Evolutionary conservation across 1,284 basidiomycete species (phyloP), one percentile per base, ranked within the genome.

Genomic region (Tylopilus orsonianus): DNA sequence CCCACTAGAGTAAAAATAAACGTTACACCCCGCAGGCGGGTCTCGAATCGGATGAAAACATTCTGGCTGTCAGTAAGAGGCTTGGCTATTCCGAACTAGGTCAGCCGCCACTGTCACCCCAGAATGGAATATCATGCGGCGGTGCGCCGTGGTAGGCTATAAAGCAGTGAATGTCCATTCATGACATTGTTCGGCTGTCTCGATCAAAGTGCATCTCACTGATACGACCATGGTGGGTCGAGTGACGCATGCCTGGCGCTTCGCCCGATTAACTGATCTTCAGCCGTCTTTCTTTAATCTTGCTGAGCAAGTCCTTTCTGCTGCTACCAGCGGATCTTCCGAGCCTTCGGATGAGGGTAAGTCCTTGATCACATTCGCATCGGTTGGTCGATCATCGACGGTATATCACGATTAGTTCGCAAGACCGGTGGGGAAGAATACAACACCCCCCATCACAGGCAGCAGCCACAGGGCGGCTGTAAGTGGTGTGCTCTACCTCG

Each of bases 211-310:
- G n/a, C 50, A 18, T 53, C 38, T 29, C 23, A 32, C 44, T 41
- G 43, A 43, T 49, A 48, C 45, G 26, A 41, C 32, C 53, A 71
- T 73, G 67, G 69, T 70, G 49, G 33, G 61, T 41, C 18, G 2
- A 27, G 29, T 19, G 18, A 10, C 30, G 3, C 7, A 20, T 30
- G 0, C 22, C 12, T 16, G 32, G 32, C 32, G 3, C 22, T 20
- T 34, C 8, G 8, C 40, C 33, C 20, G 1, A n/a, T 38, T 49
- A 34, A 65, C 29, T 10, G 22, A 29, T 26, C 3, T 20, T 41
- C 38, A 86, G 87, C 83, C 87, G 49, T 73, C 61, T 49, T 77
- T 89, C 53, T 73, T 87, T 32, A 79, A 78, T 54, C 62, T 90
- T 55, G 87, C 85, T 12, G 84, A 87, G 68, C 62, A 87, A 64